Base-by-base conservation (phyloP, 1,139 yeast genomes). In the Taphrina wiesneri region DNA sequence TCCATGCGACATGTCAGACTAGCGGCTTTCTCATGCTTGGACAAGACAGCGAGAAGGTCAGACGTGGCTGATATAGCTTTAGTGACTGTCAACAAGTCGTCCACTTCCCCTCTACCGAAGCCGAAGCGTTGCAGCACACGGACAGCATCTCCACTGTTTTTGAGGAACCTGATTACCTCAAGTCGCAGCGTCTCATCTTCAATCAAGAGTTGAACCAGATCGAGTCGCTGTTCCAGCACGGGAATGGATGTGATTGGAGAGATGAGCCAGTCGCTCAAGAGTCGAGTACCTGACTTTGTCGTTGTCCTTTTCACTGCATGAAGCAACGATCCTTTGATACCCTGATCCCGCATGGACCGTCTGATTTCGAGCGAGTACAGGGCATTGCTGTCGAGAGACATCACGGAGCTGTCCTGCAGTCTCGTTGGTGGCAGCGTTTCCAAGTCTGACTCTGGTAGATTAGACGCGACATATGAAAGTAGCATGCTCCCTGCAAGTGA, bases 381-480 rank as follows among this genome's bases (percentile, higher is more conserved):
- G 0, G 98, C 90, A 60, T 96, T 77, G 0, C 91, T 80, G 73
- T 93, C 99, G 76, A 93, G 87, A 69, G 87, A 90, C 82, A 93
- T 81, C 32, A 83, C 80, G 13, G 82, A 77, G 1, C 80, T 77
- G 15, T 85, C 82, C 69, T 81, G 73, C 64, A 82, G 81, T 56
- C 81, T 77, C 47, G 77, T 76, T 0, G 92, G 92, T 1, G 81
- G 71, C 64, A 82, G 83, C 46, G 86, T 77, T 66, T 81, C 81
- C 15, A 84, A 74, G 1, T 79, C 75, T 2, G 81, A 75, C 11
- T 79, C 82, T 0, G 90, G 90, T 17, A 86, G 74, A 72, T 85
- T 85, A 26, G 81, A 81, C 39, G 83, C 80, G 43, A 90, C 79
- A 70, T 83, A 85, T 56, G 84, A 84, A 28, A 90, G 73, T 1